These are phyloP conservation scores for Orbilia ellipsospora DNA, from an alignment of 2,329 filamentous ascomycete genomes.

Conservation along the genomic window DNA sequence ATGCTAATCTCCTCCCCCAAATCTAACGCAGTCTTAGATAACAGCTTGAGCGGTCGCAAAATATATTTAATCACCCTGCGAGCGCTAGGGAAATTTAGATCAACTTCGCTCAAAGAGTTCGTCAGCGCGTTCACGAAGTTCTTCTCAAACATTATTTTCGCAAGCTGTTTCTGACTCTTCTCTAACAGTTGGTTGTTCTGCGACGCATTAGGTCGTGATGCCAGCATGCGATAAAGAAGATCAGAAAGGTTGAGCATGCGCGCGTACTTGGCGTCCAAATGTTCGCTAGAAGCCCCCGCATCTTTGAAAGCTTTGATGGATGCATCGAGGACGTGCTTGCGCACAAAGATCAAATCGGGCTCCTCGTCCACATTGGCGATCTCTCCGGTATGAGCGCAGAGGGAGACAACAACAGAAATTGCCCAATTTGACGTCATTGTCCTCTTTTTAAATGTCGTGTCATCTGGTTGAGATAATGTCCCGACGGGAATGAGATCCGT, in stretches of 20 bases:
- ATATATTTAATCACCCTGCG: constrained; percentile 98
- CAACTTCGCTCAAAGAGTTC: constrained; percentile 91
- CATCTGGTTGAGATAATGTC: constrained; percentile 75
- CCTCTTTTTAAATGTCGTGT: constrained; percentile 83
- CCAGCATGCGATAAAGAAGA: constrained; percentile 91
- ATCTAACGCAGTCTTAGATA: constrained; percentile 87
- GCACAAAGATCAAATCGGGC: constrained; percentile 86
- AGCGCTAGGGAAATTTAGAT: constrained; percentile 91
- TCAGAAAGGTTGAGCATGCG: constrained; percentile 88
- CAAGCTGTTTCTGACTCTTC: constrained; percentile 80
- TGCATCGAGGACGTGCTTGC: constrained; percentile 94
- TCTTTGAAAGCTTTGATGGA: constrained; percentile 92
- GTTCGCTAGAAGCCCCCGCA: constrained; percentile 79
- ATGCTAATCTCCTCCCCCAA: constrained; percentile 73
- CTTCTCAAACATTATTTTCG: constrained; percentile 98
- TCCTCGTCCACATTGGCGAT: constrained; percentile 78
- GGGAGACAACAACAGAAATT: constrained; percentile 83
- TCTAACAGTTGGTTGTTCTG: constrained; percentile 60
- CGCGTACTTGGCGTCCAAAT: constrained; percentile 85
- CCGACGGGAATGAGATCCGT: constrained; percentile 76
- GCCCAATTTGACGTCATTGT: constrained; percentile 85
- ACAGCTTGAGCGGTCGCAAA: constrained; percentile 83
- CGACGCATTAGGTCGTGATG: constrained; percentile 70
- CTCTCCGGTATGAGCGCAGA: constrained; percentile 89
- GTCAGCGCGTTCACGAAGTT: constrained; percentile 91